A percentile compares a stretch with the other conserved stretches of the same genome.
Evolutionary conservation across 2,329 filamentous ascomycete genomes (phyloP).

Genomic region (Gaeumannomyces sp.): DNA sequence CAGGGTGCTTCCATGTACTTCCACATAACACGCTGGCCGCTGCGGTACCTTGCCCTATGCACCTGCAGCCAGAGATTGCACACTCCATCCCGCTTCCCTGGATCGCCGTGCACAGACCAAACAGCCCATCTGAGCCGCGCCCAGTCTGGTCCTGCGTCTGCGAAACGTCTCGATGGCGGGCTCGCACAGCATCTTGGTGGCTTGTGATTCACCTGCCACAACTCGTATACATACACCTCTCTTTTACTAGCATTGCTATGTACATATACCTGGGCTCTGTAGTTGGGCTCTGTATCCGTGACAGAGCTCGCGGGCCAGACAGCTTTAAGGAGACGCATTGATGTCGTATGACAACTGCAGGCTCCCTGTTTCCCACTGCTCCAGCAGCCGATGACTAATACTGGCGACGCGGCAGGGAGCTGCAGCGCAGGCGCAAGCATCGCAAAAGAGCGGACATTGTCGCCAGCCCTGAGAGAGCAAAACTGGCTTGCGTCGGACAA

Average conservation of each 20-base stretch:
- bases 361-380: too few species aligned
- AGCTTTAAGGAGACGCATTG: not conserved
- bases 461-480: too few species aligned
- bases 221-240: not conserved
- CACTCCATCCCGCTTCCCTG: not conserved
- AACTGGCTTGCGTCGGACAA: too few species aligned
- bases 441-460: not conserved
- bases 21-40: not conserved
- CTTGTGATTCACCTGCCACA: not conserved
- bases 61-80: not conserved
- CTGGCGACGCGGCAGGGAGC: not conserved
- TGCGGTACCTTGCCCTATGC: not conserved
- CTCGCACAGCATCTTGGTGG: not conserved
- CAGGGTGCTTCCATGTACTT: not conserved
- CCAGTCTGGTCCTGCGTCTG: too few species aligned
- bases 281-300: not conserved
- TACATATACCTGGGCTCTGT: not conserved
- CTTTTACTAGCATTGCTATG: not conserved
- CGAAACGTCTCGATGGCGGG: not conserved
- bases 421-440: not conserved
- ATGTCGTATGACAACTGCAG: too few species aligned
- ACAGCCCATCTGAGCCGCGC: not conserved
- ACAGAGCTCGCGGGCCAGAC: too few species aligned
- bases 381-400: not conserved
- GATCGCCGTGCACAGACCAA: not conserved